Evolutionary conservation across 2,329 filamentous ascomycete genomes (phyloP).

Genomic region (Thielaviopsis euricoi): DNA sequence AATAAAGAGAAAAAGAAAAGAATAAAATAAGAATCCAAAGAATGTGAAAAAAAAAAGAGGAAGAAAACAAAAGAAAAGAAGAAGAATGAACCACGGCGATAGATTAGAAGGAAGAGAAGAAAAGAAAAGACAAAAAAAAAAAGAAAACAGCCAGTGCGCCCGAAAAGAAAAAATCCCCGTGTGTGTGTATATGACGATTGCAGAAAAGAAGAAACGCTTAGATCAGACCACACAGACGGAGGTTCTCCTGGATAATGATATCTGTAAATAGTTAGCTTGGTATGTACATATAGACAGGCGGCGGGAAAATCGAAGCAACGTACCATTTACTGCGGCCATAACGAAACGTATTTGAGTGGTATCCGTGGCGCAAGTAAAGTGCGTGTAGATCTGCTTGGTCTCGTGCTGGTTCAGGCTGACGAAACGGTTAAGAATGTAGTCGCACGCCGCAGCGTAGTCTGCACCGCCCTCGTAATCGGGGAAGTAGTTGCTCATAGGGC

Average conservation of each 20-base stretch:
- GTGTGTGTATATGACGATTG: slow-evolving; percentile 14
- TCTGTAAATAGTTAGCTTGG: slow-evolving; percentile 39
- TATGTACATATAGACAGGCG: slow-evolving; percentile 19
- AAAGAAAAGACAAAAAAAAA: slow-evolving; percentile 17
- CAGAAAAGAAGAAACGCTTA: slow-evolving; percentile 34
- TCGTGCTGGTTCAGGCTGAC: slow-evolving; percentile 97
- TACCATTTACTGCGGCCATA: slow-evolving; percentile 98
- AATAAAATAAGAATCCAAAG: slow-evolving; percentile 12
- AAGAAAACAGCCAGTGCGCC: slow-evolving; percentile 13
- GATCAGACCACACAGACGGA: slow-evolving; percentile 91
- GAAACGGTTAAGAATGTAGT: slow-evolving; percentile 98
- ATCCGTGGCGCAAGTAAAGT: slow-evolving; percentile 97
- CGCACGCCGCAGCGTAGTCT: slow-evolving; percentile 88
- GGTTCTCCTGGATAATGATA: slow-evolving; percentile 99
- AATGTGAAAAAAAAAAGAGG: slow-evolving; percentile 14
- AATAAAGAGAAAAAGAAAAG: slow-evolving; percentile 16
- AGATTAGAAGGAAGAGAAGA: slow-evolving; percentile 14
- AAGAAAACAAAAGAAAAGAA: slow-evolving; percentile 6
- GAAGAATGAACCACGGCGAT: slow-evolving; percentile 11
- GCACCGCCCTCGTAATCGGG: slow-evolving; percentile 87
- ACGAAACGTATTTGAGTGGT: slow-evolving; percentile 99
- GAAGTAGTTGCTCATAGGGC: slow-evolving; percentile 80
- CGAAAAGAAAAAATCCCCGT: slow-evolving; percentile 8
- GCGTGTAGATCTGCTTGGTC: slow-evolving; percentile 99
- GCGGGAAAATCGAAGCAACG: slow-evolving; percentile 17